Conservation (phyloP, 2,329 filamentous ascomycete genomes). For the Colletotrichum sp. region DNA sequence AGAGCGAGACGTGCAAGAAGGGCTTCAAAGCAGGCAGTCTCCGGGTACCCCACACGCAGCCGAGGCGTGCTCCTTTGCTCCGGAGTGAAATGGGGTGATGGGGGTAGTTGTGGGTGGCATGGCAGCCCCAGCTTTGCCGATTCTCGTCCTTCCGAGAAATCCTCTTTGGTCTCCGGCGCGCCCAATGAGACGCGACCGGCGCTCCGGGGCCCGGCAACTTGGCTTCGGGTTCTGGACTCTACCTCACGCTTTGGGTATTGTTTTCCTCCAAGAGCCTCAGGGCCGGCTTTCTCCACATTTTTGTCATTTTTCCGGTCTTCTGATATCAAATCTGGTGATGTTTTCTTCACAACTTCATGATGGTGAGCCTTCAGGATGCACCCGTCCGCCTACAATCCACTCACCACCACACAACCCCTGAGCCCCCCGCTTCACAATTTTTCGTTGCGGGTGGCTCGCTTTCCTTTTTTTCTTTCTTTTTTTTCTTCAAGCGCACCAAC, state of each 20-base stretch:
- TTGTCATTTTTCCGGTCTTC: not conserved
- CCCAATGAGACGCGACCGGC: constrained; percentile 12
- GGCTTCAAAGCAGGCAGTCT: not conserved
- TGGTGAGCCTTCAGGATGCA: not conserved
- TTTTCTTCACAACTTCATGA: not conserved
- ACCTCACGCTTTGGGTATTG: not conserved
- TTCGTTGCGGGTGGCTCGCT: not conserved
- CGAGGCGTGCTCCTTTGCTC: not conserved
- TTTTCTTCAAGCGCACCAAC: constrained; percentile 15
- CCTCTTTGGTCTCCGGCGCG: constrained; percentile 2
- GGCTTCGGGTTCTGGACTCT: not conserved
- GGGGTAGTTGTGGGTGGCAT: not conserved
- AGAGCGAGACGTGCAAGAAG: not conserved
- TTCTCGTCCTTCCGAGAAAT: constrained; percentile 23
- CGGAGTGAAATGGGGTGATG: not conserved
- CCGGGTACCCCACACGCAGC: not conserved
- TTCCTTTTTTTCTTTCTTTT: not conserved
- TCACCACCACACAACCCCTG: not conserved
- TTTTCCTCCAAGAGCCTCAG: constrained; percentile 3
- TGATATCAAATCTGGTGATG: constrained; percentile 9
- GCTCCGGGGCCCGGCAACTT: constrained; percentile 11
- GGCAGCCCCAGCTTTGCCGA: constrained; percentile 8
- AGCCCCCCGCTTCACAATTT: not conserved
- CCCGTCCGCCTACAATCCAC: not conserved
- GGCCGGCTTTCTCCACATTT: constrained; percentile 2